A percentile compares a stretch with the other conserved stretches of the same genome.
phyloP scores from a whole-genome alignment of 2,329 filamentous ascomycete genomes.

The Colletotrichum chlorophyti region DNA sequence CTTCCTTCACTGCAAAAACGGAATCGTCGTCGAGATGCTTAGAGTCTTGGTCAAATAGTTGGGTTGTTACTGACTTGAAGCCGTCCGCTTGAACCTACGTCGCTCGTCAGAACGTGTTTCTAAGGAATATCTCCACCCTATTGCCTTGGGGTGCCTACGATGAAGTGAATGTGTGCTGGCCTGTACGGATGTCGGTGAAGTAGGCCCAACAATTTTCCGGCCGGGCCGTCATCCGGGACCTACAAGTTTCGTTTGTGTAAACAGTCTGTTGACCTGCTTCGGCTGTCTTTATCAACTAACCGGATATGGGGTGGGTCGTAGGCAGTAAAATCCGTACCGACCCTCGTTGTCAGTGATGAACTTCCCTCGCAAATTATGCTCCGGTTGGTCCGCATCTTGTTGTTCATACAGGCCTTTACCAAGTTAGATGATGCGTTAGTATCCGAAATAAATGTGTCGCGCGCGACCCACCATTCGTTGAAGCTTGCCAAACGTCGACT shows the following conservation, averaged over 20 bases:
- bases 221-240: slow-evolving; percentile 58
- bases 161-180: slow-evolving; percentile 67
- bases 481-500: slow-evolving; percentile 82
- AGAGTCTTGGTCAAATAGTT: slow-evolving; percentile 76
- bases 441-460: too few relatives aligned
- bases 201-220: slow-evolving; percentile 56
- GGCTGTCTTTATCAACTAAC: slow-evolving; percentile 19
- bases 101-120: slow-evolving; percentile 26
- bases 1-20: slow-evolving; percentile 62
- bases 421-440: neutral
- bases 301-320: slow-evolving; percentile 57
- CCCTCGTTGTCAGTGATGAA: slow-evolving; percentile 69
- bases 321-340: slow-evolving; percentile 63
- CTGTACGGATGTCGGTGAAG: slow-evolving; percentile 64
- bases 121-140: neutral
- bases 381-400: slow-evolving; percentile 66
- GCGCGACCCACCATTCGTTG: slow-evolving; percentile 64
- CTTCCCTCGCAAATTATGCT: slow-evolving; percentile 71
- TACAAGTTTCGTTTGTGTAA: neutral
- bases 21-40: slow-evolving; percentile 62
- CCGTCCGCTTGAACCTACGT: slow-evolving; percentile 52
- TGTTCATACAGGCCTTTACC: slow-evolving; percentile 58
- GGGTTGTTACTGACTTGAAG: slow-evolving; percentile 72
- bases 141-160: slow-evolving; percentile 48
- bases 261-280: neutral